These are phyloP conservation scores for Erysimum cheiri DNA, from an alignment of 441 rosid species.

Conservation along the genomic window DNA sequence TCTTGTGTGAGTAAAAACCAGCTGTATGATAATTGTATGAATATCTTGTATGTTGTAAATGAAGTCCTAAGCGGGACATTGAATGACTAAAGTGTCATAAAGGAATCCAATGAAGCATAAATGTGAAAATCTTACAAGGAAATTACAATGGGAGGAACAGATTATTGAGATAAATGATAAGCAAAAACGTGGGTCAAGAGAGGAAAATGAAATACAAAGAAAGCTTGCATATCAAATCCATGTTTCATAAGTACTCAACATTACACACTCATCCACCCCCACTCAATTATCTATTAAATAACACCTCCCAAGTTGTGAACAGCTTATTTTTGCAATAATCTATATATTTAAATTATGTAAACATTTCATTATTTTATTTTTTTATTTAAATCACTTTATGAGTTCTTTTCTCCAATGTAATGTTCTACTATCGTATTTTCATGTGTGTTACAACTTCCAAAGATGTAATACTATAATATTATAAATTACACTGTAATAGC, in stretches of 20 bases:
- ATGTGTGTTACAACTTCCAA: constrained; percentile 25
- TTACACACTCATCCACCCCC: constrained; percentile 39
- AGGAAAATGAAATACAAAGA: constrained; percentile 14
- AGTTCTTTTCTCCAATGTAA: background rate
- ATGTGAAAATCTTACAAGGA: background rate
- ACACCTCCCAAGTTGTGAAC: no score
- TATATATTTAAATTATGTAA: constrained; percentile 2
- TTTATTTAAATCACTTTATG: background rate
- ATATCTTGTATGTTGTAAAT: constrained; percentile 10
- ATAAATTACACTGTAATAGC: background rate
- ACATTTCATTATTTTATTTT: background rate
- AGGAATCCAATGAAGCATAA: constrained; percentile 32
- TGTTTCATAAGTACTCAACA: constrained; percentile 46
- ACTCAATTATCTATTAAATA: constrained; percentile 2
- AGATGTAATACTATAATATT: constrained; percentile 12
- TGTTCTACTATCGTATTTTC: constrained; percentile 11
- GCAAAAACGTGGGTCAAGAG: constrained; percentile 30
- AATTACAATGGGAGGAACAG: constrained; percentile 8
- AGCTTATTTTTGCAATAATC: constrained; percentile 19
- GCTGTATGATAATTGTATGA: background rate
- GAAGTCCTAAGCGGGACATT: constrained; percentile 4
- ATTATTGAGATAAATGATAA: constrained; percentile 22
- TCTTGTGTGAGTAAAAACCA: background rate
- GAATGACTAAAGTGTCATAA: constrained; percentile 10
- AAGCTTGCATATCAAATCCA: constrained; percentile 43